Evolutionary conservation across 1,284 basidiomycete genomes (phyloP).

Genomic region (Somion occarium): DNA sequence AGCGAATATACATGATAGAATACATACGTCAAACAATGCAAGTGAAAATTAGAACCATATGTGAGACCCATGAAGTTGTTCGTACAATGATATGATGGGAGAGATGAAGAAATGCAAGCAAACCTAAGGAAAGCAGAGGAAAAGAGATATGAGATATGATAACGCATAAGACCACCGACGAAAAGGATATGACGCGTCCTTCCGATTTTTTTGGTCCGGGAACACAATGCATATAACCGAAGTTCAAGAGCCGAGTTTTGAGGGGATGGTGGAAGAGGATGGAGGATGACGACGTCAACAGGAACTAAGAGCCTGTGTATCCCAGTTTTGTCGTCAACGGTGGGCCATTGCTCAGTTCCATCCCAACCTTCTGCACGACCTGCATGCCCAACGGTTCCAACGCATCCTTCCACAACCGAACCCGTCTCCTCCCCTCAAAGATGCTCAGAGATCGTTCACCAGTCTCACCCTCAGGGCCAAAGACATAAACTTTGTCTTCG

Average conservation of each 20-base stretch:
- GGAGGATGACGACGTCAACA: background rate
- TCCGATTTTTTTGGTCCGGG: background rate
- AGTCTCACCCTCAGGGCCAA: slow-evolving; percentile 65
- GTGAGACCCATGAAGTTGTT: background rate
- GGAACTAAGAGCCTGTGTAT: background rate
- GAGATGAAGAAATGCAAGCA: background rate
- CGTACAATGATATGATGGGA: background rate
- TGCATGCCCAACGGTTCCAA: slow-evolving; percentile 61
- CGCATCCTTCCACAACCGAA: slow-evolving; percentile 54
- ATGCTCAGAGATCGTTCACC: slow-evolving; percentile 55
- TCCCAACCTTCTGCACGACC: slow-evolving; percentile 65
- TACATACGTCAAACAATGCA: background rate
- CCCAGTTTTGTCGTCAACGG: slow-evolving; percentile 16
- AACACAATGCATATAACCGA: background rate
- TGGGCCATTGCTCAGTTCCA: slow-evolving; percentile 68
- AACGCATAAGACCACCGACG: background rate
- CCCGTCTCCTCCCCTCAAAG: slow-evolving; percentile 46
- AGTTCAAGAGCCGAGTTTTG: background rate
- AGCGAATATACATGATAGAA: background rate
- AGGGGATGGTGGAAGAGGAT: background rate
- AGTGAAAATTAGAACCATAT: background rate
- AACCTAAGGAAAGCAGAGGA: background rate
- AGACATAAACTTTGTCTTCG: slow-evolving; percentile 66
- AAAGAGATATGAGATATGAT: background rate
- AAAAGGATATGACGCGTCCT: background rate